phyloP scores from a whole-genome alignment of 768 basidiomycete genomes.

The Austroboletus eburneus region DNA sequence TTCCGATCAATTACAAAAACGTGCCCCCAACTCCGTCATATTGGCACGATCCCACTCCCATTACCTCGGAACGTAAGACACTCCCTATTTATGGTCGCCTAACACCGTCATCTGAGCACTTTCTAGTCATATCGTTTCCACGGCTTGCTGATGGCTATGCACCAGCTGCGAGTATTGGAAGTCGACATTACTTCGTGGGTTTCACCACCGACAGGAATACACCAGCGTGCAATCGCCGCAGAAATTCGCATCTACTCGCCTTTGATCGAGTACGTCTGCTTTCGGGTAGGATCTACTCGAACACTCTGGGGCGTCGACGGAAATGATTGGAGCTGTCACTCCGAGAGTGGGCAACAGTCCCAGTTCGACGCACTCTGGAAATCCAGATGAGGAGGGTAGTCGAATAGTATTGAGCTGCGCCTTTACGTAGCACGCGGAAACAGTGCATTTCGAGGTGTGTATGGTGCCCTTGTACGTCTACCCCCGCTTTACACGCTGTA shows the following conservation, averaged over 20 bases:
- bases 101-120: constrained; percentile 19
- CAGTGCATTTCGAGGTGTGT: constrained; percentile 21
- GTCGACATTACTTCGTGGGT: constrained; percentile 35
- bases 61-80: constrained; percentile 34
- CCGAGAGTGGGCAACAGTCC: constrained; percentile 23
- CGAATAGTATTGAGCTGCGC: constrained; percentile 14
- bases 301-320: constrained; percentile 32
- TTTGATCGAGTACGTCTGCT: constrained; percentile 30
- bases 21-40: constrained; percentile 33
- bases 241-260: constrained; percentile 39
- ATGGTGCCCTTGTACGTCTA: constrained; percentile 22
- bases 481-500: constrained; percentile 16
- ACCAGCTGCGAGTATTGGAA: constrained; percentile 34
- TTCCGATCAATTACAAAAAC: constrained; percentile 32
- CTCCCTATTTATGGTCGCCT: constrained; percentile 3
- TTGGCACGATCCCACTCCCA: constrained; percentile 37
- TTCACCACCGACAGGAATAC: constrained; percentile 26
- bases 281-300: constrained; percentile 31
- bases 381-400: constrained; percentile 13
- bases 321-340: constrained; percentile 32
- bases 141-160: constrained; percentile 31
- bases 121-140: constrained; percentile 33
- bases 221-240: constrained; percentile 35
- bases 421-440: constrained; percentile 26
- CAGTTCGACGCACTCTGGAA: constrained; percentile 31